These are phyloP conservation scores for Dactylis glomerata DNA, from an alignment of 176 grass and related monocot genomes.

Conservation along the genomic window DNA sequence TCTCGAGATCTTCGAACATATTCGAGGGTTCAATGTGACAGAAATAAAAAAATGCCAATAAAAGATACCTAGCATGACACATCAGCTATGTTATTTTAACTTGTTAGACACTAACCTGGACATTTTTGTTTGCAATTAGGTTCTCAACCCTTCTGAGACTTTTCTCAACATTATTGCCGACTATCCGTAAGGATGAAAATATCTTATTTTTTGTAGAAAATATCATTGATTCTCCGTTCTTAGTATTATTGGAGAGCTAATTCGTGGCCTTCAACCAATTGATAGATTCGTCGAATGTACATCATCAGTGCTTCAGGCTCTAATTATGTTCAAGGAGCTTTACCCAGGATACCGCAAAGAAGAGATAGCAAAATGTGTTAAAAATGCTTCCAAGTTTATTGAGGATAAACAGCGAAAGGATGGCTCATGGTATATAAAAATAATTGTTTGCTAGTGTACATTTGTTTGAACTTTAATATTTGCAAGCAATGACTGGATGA, in stretches of 20 bases:
- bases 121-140: background rate
- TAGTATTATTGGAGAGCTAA: background rate
- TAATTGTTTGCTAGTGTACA: background rate
- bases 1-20: too few relatives aligned
- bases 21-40: too few relatives aligned
- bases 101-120: background rate
- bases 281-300: conserved; percentile 55
- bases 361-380: conserved; percentile 47
- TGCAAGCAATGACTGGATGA: background rate
- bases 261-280: background rate
- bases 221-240: background rate
- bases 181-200: conserved; percentile 35
- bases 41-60: too few relatives aligned
- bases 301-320: conserved; percentile 48
- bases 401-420: conserved; percentile 42
- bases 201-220: background rate
- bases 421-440: conserved; percentile 48
- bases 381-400: conserved; percentile 36
- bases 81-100: background rate
- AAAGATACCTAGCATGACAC: too few relatives aligned
- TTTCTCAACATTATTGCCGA: conserved; percentile 39
- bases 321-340: conserved; percentile 39
- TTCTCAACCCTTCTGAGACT: conserved; percentile 47
- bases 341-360: conserved; percentile 36
- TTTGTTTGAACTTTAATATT: background rate